These are phyloP conservation scores for Linum trigynum DNA, from an alignment of 345 rosid genomes.

Conservation along the genomic window DNA sequence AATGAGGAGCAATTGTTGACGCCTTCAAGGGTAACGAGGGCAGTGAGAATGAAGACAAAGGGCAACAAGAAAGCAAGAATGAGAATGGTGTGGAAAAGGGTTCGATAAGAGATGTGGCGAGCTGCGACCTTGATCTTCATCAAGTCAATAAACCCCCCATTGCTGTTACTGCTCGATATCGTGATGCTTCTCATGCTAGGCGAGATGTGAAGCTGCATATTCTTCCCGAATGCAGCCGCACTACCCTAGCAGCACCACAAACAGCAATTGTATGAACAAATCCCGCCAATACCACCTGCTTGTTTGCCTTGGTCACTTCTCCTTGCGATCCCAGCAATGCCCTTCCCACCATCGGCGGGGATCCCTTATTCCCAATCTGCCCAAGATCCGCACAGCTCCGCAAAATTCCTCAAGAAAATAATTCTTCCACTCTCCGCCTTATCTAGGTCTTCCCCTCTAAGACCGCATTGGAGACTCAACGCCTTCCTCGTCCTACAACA, in stretches of 20 bases:
- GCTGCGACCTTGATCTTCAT: constrained; percentile 99
- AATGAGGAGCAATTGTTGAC: constrained; percentile 99
- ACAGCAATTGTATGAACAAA: constrained; percentile 9
- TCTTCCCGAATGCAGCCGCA: constrained; percentile 62
- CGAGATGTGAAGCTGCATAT: constrained; percentile 99
- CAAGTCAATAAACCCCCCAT: constrained; percentile 90
- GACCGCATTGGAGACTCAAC: constrained; percentile 50
- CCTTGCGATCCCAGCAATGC: constrained; percentile 26
- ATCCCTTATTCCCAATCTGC: constrained; percentile 1
- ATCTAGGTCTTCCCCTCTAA: constrained; percentile 34
- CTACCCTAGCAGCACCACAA: constrained; percentile 22
- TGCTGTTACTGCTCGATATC: constrained; percentile 67
- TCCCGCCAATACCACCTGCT: not conserved
- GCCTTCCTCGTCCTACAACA: constrained; percentile 4
- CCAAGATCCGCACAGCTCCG: constrained; percentile 8
- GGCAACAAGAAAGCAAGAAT: constrained; percentile 97
- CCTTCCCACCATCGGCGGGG: constrained; percentile 63
- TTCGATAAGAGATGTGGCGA: constrained; percentile 95
- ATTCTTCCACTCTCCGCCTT: constrained; percentile 15
- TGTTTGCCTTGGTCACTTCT: not conserved
- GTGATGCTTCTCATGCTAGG: constrained; percentile 99
- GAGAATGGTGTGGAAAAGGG: constrained; percentile 91
- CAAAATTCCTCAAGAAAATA: constrained; percentile 5
- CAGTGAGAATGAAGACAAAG: constrained; percentile 95
- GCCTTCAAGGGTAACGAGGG: constrained; percentile 99